Base-by-base conservation (phyloP, 148 eudicot genomes). In the Suaeda aralocaspica region DNA sequence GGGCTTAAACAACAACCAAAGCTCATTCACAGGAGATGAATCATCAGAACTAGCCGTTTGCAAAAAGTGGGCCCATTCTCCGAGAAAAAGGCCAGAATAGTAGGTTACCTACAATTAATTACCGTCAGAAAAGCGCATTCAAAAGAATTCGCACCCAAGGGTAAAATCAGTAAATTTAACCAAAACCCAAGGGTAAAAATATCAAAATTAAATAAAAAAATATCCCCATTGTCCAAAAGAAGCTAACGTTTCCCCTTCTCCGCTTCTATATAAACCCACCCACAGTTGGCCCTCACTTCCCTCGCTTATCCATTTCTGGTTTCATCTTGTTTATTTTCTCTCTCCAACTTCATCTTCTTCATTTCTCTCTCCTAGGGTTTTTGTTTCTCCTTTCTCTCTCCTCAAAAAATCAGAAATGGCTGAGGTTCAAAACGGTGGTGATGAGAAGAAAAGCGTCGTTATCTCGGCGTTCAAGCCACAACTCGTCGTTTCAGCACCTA, bases 381-480 rank as follows among this genome's bases (percentile, higher is more conserved):
- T 53, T 8, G 26, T 60, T 42, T 21, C 2, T 13, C 28, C 15
- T 31, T 19, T 29, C 69, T 49, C 46, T 49, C 31, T 42, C 16
- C 8, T 2, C 11, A 4, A 13, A 53, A 14, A 6, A 5, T 4
- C 1, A 6, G 69, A 51, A 12, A 89, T 87, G 90, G 85, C 88
- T 46, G 89, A 86, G 41, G 74, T 62, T 55, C 82, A 83, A 46
- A 83, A 83, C 68, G 89, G 77, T 45, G 76, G 52, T 6, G 77
- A 55, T 11, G 30, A 51, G 64, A 67, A 72, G 74, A 76, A 58
- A 53, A 68, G 44, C n/a, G 82, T 75, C 67, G 59, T 66, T 0
- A 84, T 90, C 85, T 30, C 81, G 39, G 80, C 89, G 11, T 30
- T 92, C 62, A 90, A 87, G 84, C 76, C 95, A 6, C 84, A 80